Percentiles rank a stretch among this genome's conserved stretches.
phyloP scores from a whole-genome alignment of 176 grass and related monocot genomes.

The Eleusine indica region DNA sequence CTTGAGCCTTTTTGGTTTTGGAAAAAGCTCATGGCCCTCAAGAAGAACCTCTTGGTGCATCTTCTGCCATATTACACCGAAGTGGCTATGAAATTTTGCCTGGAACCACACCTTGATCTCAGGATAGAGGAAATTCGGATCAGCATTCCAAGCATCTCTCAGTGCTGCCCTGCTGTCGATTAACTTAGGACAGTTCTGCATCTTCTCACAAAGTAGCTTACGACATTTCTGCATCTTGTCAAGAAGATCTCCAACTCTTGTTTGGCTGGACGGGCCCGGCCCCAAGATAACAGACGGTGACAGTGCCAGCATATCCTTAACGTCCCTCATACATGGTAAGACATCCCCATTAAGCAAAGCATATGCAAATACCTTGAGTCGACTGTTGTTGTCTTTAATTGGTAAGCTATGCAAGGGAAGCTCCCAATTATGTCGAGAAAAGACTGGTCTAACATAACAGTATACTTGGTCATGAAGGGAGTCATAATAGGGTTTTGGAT shows the following conservation, averaged over 20 bases:
- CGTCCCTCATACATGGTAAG: conserved; percentile 73
- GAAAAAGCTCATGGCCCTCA: conserved; percentile 61
- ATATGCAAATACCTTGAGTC: conserved; percentile 74
- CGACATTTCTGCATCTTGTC: conserved; percentile 41
- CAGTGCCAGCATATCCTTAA: conserved; percentile 59
- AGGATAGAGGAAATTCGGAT: conserved; percentile 59
- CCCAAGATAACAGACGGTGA: conserved; percentile 65
- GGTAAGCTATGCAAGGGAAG: conserved; percentile 67
- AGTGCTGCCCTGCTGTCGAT: conserved; percentile 56
- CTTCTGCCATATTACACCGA: conserved; percentile 60
- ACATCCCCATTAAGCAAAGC: conserved; percentile 89
- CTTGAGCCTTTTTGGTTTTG: conserved; percentile 70
- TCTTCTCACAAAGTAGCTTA: conserved; percentile 47
- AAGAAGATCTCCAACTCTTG: conserved; percentile 73
- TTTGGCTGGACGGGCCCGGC: conserved; percentile 53
- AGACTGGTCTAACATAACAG: conserved; percentile 79
- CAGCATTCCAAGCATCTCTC: conserved; percentile 49
- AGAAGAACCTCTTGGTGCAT: conserved; percentile 66
- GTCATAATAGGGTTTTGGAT: conserved; percentile 85
- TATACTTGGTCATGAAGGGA: conserved; percentile 56
- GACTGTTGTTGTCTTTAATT: conserved; percentile 57
- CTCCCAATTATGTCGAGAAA: conserved; percentile 82
- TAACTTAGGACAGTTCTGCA: conserved; percentile 43
- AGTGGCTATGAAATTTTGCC: conserved; percentile 54
- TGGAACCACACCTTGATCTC: conserved; percentile 68